phyloP scores from a whole-genome alignment of 2,329 filamentous ascomycete species.

The Dactylonectria macrodidyma region DNA sequence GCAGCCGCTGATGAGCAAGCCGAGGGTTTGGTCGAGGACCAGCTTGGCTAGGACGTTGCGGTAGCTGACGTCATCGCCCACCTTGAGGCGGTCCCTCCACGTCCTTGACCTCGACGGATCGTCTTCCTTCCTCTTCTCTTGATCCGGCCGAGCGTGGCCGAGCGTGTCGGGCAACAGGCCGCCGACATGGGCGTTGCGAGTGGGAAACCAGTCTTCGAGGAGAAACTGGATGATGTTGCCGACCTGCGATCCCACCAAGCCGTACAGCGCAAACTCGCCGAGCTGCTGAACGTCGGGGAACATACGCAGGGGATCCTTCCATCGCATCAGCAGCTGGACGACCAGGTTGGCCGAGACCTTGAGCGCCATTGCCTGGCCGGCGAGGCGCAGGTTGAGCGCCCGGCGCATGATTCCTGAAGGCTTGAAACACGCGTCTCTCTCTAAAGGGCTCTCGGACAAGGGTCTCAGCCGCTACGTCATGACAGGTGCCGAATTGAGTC shows the following conservation, averaged over 20 bases:
- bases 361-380: slow-evolving; percentile 48
- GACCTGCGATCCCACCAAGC: slow-evolving; percentile 53
- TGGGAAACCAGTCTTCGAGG: slow-evolving; percentile 55
- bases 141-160: slow-evolving; percentile 33
- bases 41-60: slow-evolving; percentile 53
- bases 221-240: slow-evolving; percentile 54
- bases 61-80: slow-evolving; percentile 51
- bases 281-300: slow-evolving; percentile 53
- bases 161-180: slow-evolving; percentile 41
- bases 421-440: not conserved
- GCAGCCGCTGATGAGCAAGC: slow-evolving; percentile 52
- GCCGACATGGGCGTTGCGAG: slow-evolving; percentile 40
- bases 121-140: slow-evolving; percentile 46
- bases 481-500: not conserved
- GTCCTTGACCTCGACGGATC: slow-evolving; percentile 21
- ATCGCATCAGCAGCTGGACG: slow-evolving; percentile 46
- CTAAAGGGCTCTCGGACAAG: too few relatives aligned
- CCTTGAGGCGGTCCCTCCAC: slow-evolving; percentile 34
- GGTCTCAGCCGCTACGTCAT: not conserved
- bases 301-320: slow-evolving; percentile 35
- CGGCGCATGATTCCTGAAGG: slow-evolving; percentile 41
- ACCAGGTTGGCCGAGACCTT: slow-evolving; percentile 52
- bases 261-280: slow-evolving; percentile 54
- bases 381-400: slow-evolving; percentile 48
- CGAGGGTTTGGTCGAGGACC: slow-evolving; percentile 55